A percentile compares a stretch with the other conserved stretches of the same genome.
These are phyloP conservation scores for Picochlorum sp. DNA, from an alignment of 139 green algal genomes.

Conservation along the genomic window DNA sequence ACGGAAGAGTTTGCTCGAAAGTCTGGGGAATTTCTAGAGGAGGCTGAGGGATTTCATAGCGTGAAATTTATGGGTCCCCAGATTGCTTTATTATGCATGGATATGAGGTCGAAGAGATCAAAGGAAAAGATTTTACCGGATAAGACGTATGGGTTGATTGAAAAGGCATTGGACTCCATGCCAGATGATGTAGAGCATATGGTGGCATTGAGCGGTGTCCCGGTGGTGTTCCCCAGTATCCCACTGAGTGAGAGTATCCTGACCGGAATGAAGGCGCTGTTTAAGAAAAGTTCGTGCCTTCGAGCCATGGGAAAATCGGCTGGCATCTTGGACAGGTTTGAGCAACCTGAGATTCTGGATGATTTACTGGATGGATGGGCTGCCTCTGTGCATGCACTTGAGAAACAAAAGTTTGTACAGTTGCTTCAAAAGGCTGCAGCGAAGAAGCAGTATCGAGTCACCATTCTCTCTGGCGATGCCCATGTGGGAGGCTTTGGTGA, in stretches of 20 bases:
- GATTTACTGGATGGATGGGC: conserved; percentile 30
- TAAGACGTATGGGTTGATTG: conserved; percentile 9
- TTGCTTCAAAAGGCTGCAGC: conserved; percentile 25
- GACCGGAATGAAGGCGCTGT: conserved; percentile 6
- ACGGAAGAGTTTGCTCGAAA: conserved; percentile 20
- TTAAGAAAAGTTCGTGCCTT: neutral
- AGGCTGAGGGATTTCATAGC: conserved; percentile 21
- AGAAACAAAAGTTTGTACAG: conserved; percentile 27
- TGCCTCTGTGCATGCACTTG: conserved; percentile 19
- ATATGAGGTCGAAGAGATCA: conserved; percentile 34
- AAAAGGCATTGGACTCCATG: neutral
- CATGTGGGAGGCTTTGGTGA: conserved; percentile 34
- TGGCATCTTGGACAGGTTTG: conserved; percentile 24
- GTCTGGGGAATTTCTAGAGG: conserved; percentile 10
- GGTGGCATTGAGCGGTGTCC: conserved; percentile 27
- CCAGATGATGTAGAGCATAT: conserved; percentile 23
- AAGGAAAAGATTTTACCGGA: conserved; percentile 29
- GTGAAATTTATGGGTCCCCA: conserved; percentile 27
- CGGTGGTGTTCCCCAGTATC: conserved; percentile 30
- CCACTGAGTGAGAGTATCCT: conserved; percentile 14
- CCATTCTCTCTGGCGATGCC: conserved; percentile 39
- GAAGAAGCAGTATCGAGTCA: conserved; percentile 16
- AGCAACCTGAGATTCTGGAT: conserved; percentile 32
- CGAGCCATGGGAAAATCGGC: neutral
- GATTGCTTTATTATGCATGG: conserved; percentile 31